These are phyloP conservation scores for Graphiopsis chlorocephala DNA, from an alignment of 2,329 filamentous ascomycete species.

Conservation along the genomic window DNA sequence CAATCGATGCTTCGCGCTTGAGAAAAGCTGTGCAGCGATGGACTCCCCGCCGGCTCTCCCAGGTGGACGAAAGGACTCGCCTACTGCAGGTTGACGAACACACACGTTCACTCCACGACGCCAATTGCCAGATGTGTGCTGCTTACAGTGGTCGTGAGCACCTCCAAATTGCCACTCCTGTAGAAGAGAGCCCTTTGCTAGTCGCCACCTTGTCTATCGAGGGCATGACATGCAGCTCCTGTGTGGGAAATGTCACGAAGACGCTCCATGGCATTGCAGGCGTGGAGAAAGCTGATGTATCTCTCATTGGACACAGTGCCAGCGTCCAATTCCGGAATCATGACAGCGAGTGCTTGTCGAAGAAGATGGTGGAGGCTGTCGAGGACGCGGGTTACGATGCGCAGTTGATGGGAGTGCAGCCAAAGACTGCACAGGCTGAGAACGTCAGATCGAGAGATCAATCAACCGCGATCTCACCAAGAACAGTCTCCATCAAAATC, in stretches of 20 bases:
- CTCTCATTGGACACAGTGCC: constrained; percentile 40
- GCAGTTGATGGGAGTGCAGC: constrained; percentile 24
- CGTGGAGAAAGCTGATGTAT: constrained; percentile 49
- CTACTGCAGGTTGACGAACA: constrained; percentile 8
- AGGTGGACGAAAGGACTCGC: constrained; percentile 9
- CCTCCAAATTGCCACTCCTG: background rate
- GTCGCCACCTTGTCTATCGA: constrained; percentile 43
- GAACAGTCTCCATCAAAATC: constrained; percentile 37
- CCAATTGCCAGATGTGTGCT: constrained; percentile 74
- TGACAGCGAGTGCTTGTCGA: constrained; percentile 44
- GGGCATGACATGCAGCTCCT: constrained; percentile 60
- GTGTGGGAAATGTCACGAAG: constrained; percentile 49
- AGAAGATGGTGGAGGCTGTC: constrained; percentile 48
- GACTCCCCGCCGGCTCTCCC: constrained; percentile 14
- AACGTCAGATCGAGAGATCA: background rate
- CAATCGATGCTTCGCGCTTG: constrained; percentile 9
- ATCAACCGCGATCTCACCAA: background rate
- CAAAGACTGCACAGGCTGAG: background rate
- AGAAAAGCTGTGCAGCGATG: constrained; percentile 22
- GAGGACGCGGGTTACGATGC: constrained; percentile 48
- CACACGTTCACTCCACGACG: constrained; percentile 38
- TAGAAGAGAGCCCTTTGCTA: constrained; percentile 34
- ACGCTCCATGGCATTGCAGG: constrained; percentile 45
- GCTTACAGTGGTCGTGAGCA: constrained; percentile 54
- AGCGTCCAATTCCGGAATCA: constrained; percentile 11